These are phyloP conservation scores for Lobosporangium transversale DNA, from an alignment of 192 early-diverging fungal species.

Conservation along the genomic window DNA sequence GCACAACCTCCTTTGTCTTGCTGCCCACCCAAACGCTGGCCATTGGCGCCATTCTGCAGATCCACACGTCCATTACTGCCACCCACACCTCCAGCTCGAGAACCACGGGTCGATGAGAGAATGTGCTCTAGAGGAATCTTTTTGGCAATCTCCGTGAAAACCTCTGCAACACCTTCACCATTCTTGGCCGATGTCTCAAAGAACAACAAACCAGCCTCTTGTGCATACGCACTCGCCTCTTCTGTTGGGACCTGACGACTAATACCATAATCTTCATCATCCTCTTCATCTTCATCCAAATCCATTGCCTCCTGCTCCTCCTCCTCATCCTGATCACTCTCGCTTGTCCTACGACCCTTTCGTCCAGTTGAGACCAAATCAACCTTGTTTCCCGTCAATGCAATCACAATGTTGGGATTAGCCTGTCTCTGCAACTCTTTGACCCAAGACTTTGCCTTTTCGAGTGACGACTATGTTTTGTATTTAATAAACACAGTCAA, in stretches of 20 bases:
- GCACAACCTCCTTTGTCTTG: constrained; percentile 48
- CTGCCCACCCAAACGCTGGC: constrained; percentile 42
- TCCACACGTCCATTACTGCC: constrained; percentile 43
- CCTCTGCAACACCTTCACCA: constrained; percentile 84
- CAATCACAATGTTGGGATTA: constrained; percentile 95
- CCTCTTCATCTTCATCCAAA: constrained; percentile 55
- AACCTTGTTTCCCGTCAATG: constrained; percentile 95
- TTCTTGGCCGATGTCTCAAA: constrained; percentile 91
- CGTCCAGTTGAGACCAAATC: constrained; percentile 70
- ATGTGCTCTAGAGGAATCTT: constrained; percentile 62
- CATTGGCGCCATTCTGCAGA: constrained; percentile 36
- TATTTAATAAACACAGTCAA: no score
- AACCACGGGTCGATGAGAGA: constrained; percentile 36
- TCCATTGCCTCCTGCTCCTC: constrained; percentile 47
- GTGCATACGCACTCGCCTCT: constrained; percentile 84
- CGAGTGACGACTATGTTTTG: constrained; percentile 74
- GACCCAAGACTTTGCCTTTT: constrained; percentile 95
- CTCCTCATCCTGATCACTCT: constrained; percentile 30
- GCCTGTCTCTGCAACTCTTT: constrained; percentile 97
- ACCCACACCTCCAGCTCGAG: constrained; percentile 26
- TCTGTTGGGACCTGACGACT: constrained; percentile 75
- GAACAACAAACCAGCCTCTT: constrained; percentile 84
- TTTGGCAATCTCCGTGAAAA: constrained; percentile 89
- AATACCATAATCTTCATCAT: constrained; percentile 51
- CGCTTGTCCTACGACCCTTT: constrained; percentile 6